Percentiles rank a stretch among this genome's conserved stretches.
Conservation (phyloP, 2,329 filamentous ascomycete genomes). For the Ophiocordyceps camponoti-saundersi region DNA sequence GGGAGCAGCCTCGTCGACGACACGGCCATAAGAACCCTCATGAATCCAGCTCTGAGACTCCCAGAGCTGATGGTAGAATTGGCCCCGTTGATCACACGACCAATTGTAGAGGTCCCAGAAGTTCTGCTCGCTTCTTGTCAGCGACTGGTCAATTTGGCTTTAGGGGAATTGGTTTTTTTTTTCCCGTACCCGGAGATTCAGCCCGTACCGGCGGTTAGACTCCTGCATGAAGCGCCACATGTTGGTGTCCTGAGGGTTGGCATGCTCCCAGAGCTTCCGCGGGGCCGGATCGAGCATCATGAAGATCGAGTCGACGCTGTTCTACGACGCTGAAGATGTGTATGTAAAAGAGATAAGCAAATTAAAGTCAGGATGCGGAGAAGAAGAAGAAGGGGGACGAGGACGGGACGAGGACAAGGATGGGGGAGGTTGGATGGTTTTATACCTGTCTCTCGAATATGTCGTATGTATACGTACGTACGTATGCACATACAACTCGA, state of each 20-base stretch:
- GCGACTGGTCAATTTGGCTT: background rate
- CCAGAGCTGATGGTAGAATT: constrained; percentile 53
- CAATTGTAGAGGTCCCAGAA: constrained; percentile 56
- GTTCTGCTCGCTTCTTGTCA: constrained; percentile 22
- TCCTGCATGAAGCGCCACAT: constrained; percentile 53
- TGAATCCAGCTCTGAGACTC: constrained; percentile 43
- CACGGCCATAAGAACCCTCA: constrained; percentile 36
- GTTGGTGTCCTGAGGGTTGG: constrained; percentile 39
- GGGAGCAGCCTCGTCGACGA: constrained; percentile 52
- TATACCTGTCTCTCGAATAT: too few species aligned
- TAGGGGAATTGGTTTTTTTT: background rate
- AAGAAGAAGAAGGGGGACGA: background rate
- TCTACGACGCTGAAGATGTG: background rate
- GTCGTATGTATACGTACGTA: too few species aligned
- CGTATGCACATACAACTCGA: too few species aligned
- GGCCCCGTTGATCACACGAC: constrained; percentile 41
- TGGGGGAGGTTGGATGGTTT: too few species aligned
- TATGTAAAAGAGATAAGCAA: too few species aligned
- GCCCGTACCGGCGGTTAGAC: constrained; percentile 38
- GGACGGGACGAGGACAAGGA: too few species aligned
- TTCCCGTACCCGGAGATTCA: constrained; percentile 32
- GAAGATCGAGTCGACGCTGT: background rate
- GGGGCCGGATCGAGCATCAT: constrained; percentile 23
- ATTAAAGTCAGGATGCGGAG: too few species aligned
- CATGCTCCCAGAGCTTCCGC: constrained; percentile 53